These are phyloP conservation scores for Microstegium vimineum DNA, from an alignment of 176 grass and related monocot species.

Conservation along the genomic window DNA sequence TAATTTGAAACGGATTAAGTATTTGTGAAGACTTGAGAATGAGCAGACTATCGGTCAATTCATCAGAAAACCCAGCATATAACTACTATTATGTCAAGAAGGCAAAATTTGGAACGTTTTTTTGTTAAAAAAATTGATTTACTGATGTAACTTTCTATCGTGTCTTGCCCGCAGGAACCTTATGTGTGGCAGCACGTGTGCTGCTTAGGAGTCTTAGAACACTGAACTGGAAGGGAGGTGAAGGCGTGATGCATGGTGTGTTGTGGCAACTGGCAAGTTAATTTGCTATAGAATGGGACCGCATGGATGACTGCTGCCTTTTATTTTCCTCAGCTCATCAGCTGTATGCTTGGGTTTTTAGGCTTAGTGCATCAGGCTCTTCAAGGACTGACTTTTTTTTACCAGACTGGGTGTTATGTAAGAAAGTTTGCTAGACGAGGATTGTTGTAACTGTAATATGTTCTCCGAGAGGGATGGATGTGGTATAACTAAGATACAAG, in stretches of 20 bases:
- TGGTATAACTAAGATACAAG: constrained; percentile 7
- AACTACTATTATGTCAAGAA: neutral
- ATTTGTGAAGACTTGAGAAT: neutral
- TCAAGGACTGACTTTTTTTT: neutral
- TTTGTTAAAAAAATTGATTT: neutral
- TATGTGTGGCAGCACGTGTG: constrained; percentile 51
- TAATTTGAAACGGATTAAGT: no score
- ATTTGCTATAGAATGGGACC: constrained; percentile 32
- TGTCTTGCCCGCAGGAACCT: constrained; percentile 32
- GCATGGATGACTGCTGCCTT: neutral
- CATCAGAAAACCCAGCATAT: neutral
- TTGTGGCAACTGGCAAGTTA: constrained; percentile 15
- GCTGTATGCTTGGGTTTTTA: neutral
- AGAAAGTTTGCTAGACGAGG: constrained; percentile 16
- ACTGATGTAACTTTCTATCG: neutral
- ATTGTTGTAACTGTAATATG: constrained; percentile 15
- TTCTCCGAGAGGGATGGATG: constrained; percentile 12
- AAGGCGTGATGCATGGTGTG: neutral
- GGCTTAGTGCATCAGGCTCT: neutral
- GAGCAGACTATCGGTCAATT: neutral
- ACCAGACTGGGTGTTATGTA: constrained; percentile 19
- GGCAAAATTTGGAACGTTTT: no score
- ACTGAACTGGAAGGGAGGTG: neutral
- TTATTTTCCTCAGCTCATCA: neutral
- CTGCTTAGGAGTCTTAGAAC: constrained; percentile 25